Base-by-base conservation (phyloP, 345 rosid species). In the Eucalyptus erythrocorys region DNA sequence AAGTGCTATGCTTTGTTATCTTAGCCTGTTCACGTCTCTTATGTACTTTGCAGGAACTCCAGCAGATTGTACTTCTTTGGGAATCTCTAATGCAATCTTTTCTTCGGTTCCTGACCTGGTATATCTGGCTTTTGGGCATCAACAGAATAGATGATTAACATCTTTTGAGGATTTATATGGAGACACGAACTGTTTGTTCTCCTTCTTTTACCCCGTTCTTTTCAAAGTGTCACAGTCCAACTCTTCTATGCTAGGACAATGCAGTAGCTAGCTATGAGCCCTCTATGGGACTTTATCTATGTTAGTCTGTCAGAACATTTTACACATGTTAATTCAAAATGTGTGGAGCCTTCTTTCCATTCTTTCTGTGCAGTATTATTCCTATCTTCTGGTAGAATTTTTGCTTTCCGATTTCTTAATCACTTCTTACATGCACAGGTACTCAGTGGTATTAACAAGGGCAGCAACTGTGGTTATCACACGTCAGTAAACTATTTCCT, bases 401-500 rank as follows among this genome's bases (percentile, higher is more conserved):
- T 37, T 21, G 16, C 19, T 30, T 57, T 82, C 27, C 19, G 34
- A 81, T 88, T 88, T 59, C 34, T 91, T 89, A 91, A 49, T 32
- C 88, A 16, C 68, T 53, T 87, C 57, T 55, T 80, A 16, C 61
- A 51, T 91, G 48, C 42, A 37, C 95, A 96, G 99, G 99, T 97
- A 76, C 86, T 97, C 85, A 97, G 99, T 91, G 99, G 99, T 89
- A 95, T 97, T 87, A 97, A 97, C 93, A 91, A 91, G 91, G 99
- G 99, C 71, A 95, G 95, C 95, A 96, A 96, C 93, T 95, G 97
- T 7, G 99, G 99, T 82, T 97, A 94, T 91, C 95, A 95, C 90
- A 88, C 93, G 99, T 97, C 43, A 91, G 99, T 93, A 17, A 45
- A 87, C 40, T 45, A 87, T 90, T 11, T 30, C 66, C 86, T 53